Evolutionary conservation across 2,329 filamentous ascomycete genomes (phyloP).

Genomic region (Neophaeococcomyces mojaviensis): DNA sequence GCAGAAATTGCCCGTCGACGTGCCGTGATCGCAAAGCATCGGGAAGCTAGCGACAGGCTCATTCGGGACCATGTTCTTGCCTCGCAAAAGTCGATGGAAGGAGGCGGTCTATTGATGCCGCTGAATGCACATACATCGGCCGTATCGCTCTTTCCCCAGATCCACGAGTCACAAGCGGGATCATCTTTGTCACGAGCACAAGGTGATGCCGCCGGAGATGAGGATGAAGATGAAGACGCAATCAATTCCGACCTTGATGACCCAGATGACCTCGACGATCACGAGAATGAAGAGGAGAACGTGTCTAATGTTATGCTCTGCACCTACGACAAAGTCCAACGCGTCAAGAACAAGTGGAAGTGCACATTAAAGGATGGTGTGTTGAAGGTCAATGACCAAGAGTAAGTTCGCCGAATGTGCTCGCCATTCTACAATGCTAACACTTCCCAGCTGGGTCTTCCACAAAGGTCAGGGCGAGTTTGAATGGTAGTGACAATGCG

Average conservation of each 20-base stretch:
- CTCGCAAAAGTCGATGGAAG: constrained; percentile 37
- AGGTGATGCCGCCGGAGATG: constrained; percentile 49
- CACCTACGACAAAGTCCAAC: constrained; percentile 98
- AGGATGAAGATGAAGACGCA: constrained; percentile 69
- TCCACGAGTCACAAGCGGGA: constrained; percentile 12
- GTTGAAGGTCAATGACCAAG: constrained; percentile 83
- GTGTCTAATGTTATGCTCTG: constrained; percentile 91
- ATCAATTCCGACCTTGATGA: constrained; percentile 99
- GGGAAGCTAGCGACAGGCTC: constrained; percentile 31
- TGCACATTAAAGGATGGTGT: constrained; percentile 96
- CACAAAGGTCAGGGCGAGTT: constrained; percentile 97
- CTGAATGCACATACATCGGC: constrained; percentile 31
- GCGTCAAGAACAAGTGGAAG: constrained; percentile 99
- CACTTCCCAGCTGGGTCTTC: constrained; percentile 66
- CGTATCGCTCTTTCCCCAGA: constrained; percentile 25
- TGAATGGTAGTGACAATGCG: constrained; percentile 67
- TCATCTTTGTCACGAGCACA: constrained; percentile 30
- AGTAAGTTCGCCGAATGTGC: constrained; percentile 46
- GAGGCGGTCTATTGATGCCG: constrained; percentile 38
- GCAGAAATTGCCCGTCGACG: constrained; percentile 38
- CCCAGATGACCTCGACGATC: constrained; percentile 79
- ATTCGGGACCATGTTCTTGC: constrained; percentile 37
- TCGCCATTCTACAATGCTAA: constrained; percentile 22
- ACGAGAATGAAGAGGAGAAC: constrained; percentile 79
- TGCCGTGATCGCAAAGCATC: constrained; percentile 31